phyloP scores from a whole-genome alignment of 148 eudicot species.

The Hydrangea macrophylla region DNA sequence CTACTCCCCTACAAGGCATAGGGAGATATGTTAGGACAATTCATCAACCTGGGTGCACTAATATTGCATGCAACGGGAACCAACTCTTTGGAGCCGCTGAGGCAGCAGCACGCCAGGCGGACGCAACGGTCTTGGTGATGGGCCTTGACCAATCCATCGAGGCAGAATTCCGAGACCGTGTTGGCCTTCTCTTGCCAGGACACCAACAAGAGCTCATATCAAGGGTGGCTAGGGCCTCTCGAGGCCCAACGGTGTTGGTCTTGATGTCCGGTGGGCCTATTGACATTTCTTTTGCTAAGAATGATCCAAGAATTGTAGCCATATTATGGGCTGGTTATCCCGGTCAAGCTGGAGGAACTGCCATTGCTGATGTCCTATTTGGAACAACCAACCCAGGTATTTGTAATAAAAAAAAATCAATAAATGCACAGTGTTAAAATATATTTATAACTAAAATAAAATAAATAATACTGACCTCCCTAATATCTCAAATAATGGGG shows the following conservation, averaged over 20 bases:
- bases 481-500: too few relatives aligned
- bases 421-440: too few relatives aligned
- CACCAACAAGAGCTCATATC: slow-evolving; percentile 62
- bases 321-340: slow-evolving; percentile 52
- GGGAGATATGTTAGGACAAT: slow-evolving; percentile 55
- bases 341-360: slow-evolving; percentile 50
- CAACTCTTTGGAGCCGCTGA: slow-evolving; percentile 58
- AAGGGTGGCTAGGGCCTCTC: slow-evolving; percentile 61
- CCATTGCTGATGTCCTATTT: slow-evolving; percentile 36
- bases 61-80: slow-evolving; percentile 48
- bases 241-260: slow-evolving; percentile 65
- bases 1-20: slow-evolving; percentile 71
- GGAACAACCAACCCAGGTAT: slow-evolving; percentile 47
- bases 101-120: slow-evolving; percentile 60
- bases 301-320: slow-evolving; percentile 33
- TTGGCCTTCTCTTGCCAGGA: slow-evolving; percentile 43
- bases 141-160: slow-evolving; percentile 80
- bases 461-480: too few relatives aligned
- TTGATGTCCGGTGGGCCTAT: slow-evolving; percentile 90
- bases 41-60: slow-evolving; percentile 55
- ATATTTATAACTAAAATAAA: too few relatives aligned
- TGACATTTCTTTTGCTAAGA: slow-evolving; percentile 66
- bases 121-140: slow-evolving; percentile 73
- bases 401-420: too few relatives aligned
- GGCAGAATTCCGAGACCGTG: slow-evolving; percentile 59